A percentile compares a stretch with the other conserved stretches of the same genome.
Conservation (phyloP, 768 basidiomycete genomes). For the Dacryopinax primogenitus region DNA sequence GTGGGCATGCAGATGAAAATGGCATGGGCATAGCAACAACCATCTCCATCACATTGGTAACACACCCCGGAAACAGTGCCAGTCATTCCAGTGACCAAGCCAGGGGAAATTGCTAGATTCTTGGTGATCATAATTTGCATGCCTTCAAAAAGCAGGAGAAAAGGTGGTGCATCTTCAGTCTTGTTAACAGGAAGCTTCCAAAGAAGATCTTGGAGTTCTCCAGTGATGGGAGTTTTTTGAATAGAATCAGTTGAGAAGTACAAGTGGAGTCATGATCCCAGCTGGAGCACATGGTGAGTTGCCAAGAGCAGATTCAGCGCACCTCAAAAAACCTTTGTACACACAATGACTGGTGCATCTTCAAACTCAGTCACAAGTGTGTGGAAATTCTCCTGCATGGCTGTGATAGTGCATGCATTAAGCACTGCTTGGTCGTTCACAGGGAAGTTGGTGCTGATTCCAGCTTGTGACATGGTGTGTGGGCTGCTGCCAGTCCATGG, state of each 20-base stretch:
- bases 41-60: not conserved
- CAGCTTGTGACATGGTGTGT: not conserved
- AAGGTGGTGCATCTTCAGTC: not conserved
- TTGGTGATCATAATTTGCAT: conserved; percentile 10
- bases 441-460: not conserved
- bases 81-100: not conserved
- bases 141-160: conserved; percentile 5
- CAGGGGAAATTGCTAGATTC: not conserved
- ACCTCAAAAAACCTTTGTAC: not conserved
- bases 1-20: not conserved
- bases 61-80: not conserved
- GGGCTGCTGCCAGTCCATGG: not conserved
- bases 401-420: not conserved
- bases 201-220: not conserved
- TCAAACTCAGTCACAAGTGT: not conserved
- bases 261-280: not conserved
- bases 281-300: not conserved
- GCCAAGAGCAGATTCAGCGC: not conserved
- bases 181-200: not conserved
- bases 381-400: not conserved
- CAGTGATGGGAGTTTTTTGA: not conserved
- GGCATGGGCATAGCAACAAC: not conserved
- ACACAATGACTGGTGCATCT: not conserved
- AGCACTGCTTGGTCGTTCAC: not conserved
- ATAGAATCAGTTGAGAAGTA: not conserved